phyloP scores from a whole-genome alignment of 2,329 filamentous ascomycete genomes.

The Aureobasidium namibiae region DNA sequence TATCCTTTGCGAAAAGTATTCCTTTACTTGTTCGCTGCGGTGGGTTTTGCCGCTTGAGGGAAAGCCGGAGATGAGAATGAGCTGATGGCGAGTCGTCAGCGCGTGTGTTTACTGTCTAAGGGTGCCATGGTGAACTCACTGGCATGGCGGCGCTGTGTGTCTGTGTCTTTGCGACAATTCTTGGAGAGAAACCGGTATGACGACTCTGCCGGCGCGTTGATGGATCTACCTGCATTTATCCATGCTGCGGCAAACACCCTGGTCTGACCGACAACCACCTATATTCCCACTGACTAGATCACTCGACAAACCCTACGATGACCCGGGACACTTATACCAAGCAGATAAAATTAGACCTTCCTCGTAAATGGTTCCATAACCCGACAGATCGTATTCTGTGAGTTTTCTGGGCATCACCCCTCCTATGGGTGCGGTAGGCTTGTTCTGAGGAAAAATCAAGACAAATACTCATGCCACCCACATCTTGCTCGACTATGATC shows the following conservation, averaged over 20 bases:
- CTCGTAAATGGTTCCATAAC: too few relatives aligned
- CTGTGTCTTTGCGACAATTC: neutral
- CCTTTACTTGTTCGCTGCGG: conserved; percentile 55
- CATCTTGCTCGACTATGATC: too few relatives aligned
- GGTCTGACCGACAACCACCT: neutral
- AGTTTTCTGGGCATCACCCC: too few relatives aligned
- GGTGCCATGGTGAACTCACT: neutral
- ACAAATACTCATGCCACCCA: too few relatives aligned
- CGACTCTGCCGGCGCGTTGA: neutral
- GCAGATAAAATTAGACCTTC: too few relatives aligned
- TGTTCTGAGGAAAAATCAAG: too few relatives aligned
- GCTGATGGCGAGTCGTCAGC: conserved; percentile 32
- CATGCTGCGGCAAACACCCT: neutral
- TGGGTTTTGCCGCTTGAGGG: conserved; percentile 57
- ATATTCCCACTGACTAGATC: neutral
- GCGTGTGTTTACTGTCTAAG: neutral
- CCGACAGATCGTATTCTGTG: too few relatives aligned
- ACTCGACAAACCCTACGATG: too few relatives aligned
- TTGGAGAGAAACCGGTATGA: neutral
- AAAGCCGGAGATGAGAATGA: conserved; percentile 55
- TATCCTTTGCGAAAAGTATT: conserved; percentile 55
- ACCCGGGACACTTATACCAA: too few relatives aligned
- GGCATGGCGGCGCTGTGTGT: neutral
- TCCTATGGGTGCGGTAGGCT: too few relatives aligned
- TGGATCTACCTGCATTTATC: too few relatives aligned